Evolutionary conservation across 108 stramenopile species (phyloP).

Genomic region (Poteriospumella lacustris): DNA sequence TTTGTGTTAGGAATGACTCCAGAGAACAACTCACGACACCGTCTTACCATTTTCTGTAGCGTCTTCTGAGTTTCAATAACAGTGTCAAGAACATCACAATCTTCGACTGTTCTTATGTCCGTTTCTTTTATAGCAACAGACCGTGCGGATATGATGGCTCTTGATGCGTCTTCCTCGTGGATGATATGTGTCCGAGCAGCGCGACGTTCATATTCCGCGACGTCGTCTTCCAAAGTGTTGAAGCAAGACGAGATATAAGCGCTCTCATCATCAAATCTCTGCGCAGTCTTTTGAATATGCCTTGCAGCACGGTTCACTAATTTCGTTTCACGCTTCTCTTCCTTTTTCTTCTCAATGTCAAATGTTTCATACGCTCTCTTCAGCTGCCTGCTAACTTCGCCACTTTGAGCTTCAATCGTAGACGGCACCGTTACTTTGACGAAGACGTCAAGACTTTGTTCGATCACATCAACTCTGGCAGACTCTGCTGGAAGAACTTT

Average conservation of each 20-base stretch:
- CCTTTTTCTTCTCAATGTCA: conserved; percentile 25
- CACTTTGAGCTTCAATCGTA: conserved; percentile 16
- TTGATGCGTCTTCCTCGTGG: no score
- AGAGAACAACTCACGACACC: neutral
- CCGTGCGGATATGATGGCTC: no score
- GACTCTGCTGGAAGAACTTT: neutral
- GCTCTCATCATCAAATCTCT: conserved; percentile 17
- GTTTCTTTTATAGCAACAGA: neutral
- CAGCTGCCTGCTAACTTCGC: conserved; percentile 13
- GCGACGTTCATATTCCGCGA: neutral
- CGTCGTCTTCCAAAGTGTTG: neutral
- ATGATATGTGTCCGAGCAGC: conserved; percentile 8
- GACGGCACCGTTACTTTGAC: conserved; percentile 17
- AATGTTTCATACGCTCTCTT: conserved; percentile 11
- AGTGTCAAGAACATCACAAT: neutral
- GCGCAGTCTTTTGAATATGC: conserved; percentile 24
- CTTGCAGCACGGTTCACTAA: neutral
- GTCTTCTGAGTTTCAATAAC: neutral
- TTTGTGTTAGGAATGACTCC: neutral
- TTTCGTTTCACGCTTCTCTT: conserved; percentile 19
- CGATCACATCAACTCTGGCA: neutral
- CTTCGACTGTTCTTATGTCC: neutral
- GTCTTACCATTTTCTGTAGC: conserved; percentile 1
- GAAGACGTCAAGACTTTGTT: conserved; percentile 3
- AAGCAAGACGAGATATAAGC: conserved; percentile 4